A percentile compares a stretch with the other conserved stretches of the same genome.
phyloP scores from a whole-genome alignment of 768 basidiomycete genomes.

The Mycena albidolilacea region DNA sequence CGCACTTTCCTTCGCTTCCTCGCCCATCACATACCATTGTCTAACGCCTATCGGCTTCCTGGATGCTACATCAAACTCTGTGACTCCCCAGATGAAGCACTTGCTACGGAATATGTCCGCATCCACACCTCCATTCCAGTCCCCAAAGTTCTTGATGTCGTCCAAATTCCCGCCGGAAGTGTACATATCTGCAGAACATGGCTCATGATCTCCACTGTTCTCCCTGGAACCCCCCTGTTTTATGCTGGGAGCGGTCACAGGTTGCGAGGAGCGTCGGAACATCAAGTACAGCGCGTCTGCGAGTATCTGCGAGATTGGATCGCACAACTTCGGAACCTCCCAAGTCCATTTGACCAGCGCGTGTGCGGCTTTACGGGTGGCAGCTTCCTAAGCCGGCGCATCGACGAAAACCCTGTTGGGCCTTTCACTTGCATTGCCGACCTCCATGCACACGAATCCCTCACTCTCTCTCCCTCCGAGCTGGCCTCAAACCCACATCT shows the following conservation, averaged over 20 bases:
- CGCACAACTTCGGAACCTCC: conserved; percentile 27
- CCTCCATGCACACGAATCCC: conserved; percentile 25
- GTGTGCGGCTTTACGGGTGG: conserved; percentile 35
- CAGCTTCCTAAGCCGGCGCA: conserved; percentile 23
- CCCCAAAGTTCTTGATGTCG: neutral
- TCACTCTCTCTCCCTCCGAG: conserved; percentile 16
- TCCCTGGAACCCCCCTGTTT: conserved; percentile 30
- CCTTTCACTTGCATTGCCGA: conserved; percentile 28
- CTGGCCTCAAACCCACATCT: conserved; percentile 3
- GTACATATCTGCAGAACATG: neutral
- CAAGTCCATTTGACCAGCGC: conserved; percentile 24
- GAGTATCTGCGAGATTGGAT: conserved; percentile 29
- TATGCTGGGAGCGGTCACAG: conserved; percentile 9
- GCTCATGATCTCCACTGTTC: neutral
- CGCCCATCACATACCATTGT: no score
- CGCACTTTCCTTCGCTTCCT: no score
- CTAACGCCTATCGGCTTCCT: neutral
- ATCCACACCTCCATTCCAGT: neutral
- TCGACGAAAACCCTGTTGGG: conserved; percentile 21
- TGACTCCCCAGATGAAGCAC: neutral
- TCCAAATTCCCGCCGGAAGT: neutral
- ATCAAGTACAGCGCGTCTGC: conserved; percentile 18
- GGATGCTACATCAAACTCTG: neutral
- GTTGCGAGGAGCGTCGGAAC: conserved; percentile 12
- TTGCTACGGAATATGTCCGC: neutral